These are phyloP conservation scores for Colletotrichum ledebouriae DNA, from an alignment of 2,329 filamentous ascomycete genomes.

Conservation along the genomic window DNA sequence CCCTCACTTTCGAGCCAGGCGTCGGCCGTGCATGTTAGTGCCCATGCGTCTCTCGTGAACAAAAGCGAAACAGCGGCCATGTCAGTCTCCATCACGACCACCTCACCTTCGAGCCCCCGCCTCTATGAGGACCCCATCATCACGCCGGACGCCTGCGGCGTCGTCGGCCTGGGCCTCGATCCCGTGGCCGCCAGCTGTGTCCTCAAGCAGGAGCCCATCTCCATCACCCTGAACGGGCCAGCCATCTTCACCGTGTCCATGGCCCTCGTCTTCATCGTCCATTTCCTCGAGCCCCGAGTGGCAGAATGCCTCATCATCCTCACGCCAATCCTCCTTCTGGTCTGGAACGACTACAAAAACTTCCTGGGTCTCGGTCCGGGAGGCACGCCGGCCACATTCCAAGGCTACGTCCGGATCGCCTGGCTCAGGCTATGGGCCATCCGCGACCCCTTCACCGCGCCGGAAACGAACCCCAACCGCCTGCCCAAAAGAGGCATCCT, in stretches of 20 bases:
- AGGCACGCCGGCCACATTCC: constrained; percentile 80
- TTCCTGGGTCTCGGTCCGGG: constrained; percentile 85
- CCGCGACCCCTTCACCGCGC: constrained; percentile 75
- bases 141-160: constrained; percentile 26
- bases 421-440: constrained; percentile 79
- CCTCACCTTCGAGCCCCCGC: constrained; percentile 23
- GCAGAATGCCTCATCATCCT: constrained; percentile 64
- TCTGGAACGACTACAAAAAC: constrained; percentile 80
- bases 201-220: constrained; percentile 64
- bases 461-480: constrained; percentile 63
- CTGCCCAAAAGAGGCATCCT: constrained; percentile 73
- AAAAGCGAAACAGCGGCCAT: constrained; percentile 29
- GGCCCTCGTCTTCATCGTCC: constrained; percentile 64
- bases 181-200: constrained; percentile 50
- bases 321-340: constrained; percentile 62
- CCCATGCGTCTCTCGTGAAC: constrained; percentile 33
- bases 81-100: constrained; percentile 41
- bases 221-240: constrained; percentile 65
- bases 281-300: constrained; percentile 62
- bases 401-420: constrained; percentile 80
- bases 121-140: constrained; percentile 34
- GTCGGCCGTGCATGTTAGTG: constrained; percentile 43
- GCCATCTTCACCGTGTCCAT: constrained; percentile 61
- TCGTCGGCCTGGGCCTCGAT: constrained; percentile 51
- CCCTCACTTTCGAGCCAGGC: constrained; percentile 17